These are phyloP conservation scores for Epicoccum nigrum DNA, from an alignment of 2,329 filamentous ascomycete species.

Conservation along the genomic window DNA sequence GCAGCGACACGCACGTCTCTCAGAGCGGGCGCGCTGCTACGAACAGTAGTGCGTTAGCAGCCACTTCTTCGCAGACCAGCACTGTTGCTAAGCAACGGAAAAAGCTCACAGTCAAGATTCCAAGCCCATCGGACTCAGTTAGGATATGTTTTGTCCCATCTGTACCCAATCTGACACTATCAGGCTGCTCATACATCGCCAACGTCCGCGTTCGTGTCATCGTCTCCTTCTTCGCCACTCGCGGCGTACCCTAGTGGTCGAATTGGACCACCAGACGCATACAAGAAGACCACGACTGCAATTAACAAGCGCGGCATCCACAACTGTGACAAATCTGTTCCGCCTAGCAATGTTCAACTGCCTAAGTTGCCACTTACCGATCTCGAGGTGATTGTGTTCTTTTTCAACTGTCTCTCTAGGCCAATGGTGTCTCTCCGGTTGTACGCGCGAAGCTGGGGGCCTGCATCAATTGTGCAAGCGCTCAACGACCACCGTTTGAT, in stretches of 20 bases:
- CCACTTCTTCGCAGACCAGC: too few species aligned
- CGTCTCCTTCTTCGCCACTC: too few species aligned
- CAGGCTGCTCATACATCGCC: conserved; percentile 5
- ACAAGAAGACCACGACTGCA: conserved; percentile 10
- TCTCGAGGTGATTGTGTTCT: conserved; percentile 39
- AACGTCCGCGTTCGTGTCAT: not conserved
- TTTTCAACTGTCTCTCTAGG: conserved; percentile 35
- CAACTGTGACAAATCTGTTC: conserved; percentile 25
- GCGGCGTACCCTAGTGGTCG: conserved; percentile 23
- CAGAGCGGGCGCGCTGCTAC: too few species aligned
- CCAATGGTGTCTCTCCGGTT: conserved; percentile 36
- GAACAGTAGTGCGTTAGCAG: too few species aligned
- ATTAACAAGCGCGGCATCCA: conserved; percentile 29
- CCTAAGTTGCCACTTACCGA: conserved; percentile 37
- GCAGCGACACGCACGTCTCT: too few species aligned
- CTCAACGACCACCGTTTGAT: conserved; percentile 35
- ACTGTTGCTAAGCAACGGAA: conserved; percentile 17
- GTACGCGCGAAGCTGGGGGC: conserved; percentile 33
- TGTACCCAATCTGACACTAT: not conserved
- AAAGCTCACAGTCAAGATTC: conserved; percentile 19
- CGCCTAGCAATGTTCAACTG: conserved; percentile 18
- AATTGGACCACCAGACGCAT: conserved; percentile 17
- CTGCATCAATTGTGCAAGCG: conserved; percentile 23
- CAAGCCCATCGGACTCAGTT: conserved; percentile 18
- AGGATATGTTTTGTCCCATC: not conserved